Percentiles rank a stretch among this genome's conserved stretches.
These are phyloP conservation scores for Pseudogymnoascus destructans DNA, from an alignment of 2,329 filamentous ascomycete species.

Conservation along the genomic window DNA sequence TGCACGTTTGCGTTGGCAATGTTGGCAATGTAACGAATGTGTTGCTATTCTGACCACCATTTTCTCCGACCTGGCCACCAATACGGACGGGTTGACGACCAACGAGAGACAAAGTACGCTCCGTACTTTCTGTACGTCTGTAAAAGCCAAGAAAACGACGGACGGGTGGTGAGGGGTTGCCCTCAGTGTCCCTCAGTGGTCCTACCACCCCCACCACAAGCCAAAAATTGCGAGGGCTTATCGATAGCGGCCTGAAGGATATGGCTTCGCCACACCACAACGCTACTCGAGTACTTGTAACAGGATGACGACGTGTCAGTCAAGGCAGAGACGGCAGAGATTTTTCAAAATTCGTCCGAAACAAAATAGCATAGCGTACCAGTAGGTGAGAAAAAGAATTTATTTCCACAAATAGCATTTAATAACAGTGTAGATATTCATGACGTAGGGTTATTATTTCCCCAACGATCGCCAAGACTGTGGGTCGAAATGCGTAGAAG, in stretches of 20 bases:
- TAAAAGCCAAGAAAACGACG: constrained; percentile 4
- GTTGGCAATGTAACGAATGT: constrained; percentile 4
- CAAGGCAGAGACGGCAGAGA: not conserved
- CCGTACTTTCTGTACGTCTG: too few relatives aligned
- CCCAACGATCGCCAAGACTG: constrained; percentile 1
- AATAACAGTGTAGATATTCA: not conserved
- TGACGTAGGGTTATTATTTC: constrained; percentile 4
- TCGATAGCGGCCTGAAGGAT: constrained; percentile 1
- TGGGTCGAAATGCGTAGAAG: constrained; percentile 6
- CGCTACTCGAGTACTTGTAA: not conserved
- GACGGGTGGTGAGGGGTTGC: constrained; percentile 5
- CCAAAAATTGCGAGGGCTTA: not conserved
- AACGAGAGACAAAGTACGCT: too few relatives aligned
- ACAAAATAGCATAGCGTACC: not conserved
- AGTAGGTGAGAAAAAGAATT: not conserved
- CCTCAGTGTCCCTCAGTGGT: constrained; percentile 7
- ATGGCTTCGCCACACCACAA: not conserved
- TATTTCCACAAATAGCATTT: not conserved
- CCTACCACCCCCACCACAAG: not conserved
- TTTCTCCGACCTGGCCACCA: not conserved
- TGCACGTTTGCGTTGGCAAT: not conserved
- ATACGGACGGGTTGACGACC: not conserved
- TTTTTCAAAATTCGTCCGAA: not conserved
- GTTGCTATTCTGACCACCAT: constrained; percentile 2
- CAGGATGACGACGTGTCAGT: not conserved